Evolutionary conservation across 208 protist species (phyloP).

Genomic region (Trypanosoma lewisi): DNA sequence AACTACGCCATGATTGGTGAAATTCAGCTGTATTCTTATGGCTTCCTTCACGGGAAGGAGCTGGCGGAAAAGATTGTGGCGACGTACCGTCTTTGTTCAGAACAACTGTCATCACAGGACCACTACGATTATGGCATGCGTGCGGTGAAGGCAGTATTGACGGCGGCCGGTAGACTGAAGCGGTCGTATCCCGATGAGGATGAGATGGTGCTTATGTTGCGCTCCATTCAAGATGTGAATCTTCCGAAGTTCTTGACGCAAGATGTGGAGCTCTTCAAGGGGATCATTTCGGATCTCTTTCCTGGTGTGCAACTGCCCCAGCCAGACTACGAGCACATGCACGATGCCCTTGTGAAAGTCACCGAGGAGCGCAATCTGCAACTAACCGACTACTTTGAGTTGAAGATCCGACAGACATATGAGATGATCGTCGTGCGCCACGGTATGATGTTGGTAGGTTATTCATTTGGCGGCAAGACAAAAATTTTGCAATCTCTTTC

Average conservation of each 20-base stretch:
- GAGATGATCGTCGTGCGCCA: conserved; percentile 98
- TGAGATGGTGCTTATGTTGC: conserved; percentile 94
- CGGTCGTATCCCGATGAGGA: conserved; percentile 87
- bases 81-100: conserved; percentile 95
- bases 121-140: conserved; percentile 98
- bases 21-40: conserved; percentile 97
- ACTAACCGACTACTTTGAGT: conserved; percentile 88
- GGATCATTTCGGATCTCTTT: conserved; percentile 96
- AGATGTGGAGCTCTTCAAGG: conserved; percentile 95
- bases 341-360: conserved; percentile 61
- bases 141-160: conserved; percentile 95
- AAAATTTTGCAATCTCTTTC: conserved; percentile 85
- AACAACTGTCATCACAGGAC: conserved; percentile 97
- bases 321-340: conserved; percentile 89
- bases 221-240: conserved; percentile 95
- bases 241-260: conserved; percentile 94
- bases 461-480: conserved; percentile 93
- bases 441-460: conserved; percentile 98
- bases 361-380: conserved; percentile 76
- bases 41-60: conserved; percentile 92
- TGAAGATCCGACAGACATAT: conserved; percentile 92
- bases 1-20: conserved; percentile 98
- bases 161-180: conserved; percentile 92
- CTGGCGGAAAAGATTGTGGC: conserved; percentile 95
- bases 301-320: conserved; percentile 83